A percentile compares a stretch with the other conserved stretches of the same genome.
phyloP scores from a whole-genome alignment of 805 yeast species.

The Diddensiella transvaalensis region DNA sequence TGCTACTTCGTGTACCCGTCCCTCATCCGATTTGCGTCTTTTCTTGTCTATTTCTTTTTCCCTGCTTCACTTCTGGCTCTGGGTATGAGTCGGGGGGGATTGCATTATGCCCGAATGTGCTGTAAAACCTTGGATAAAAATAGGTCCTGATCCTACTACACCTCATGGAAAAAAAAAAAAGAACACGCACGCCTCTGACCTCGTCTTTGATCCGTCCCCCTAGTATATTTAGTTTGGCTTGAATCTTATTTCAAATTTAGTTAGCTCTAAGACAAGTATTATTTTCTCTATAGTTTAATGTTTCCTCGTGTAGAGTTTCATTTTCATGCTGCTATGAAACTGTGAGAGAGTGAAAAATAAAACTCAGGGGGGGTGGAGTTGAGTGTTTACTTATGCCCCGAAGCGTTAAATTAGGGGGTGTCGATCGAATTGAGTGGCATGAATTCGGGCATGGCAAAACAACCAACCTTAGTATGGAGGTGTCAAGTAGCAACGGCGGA shows the following conservation, averaged over 20 bases:
- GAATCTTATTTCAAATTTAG: not conserved
- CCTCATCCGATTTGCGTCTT: not conserved
- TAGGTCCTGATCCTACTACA: no score
- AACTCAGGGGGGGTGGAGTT: not conserved
- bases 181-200: no score
- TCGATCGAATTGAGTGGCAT: not conserved
- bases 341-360: no score
- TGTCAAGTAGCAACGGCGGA: no score
- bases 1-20: not conserved
- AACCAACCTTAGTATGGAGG: no score
- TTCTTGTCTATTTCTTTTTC: not conserved
- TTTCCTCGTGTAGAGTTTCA: not conserved
- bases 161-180: no score
- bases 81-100: not conserved
- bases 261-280: no score
- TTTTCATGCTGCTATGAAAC: not conserved
- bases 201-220: no score
- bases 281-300: not conserved
- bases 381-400: not conserved
- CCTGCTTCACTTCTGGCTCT: no score
- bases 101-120: not conserved
- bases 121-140: not conserved
- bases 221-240: not conserved
- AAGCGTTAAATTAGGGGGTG: not conserved
- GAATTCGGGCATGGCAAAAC: not conserved